Base-by-base conservation (phyloP, 1,139 yeast genomes). In the Candida pseudocylindracea region DNA sequence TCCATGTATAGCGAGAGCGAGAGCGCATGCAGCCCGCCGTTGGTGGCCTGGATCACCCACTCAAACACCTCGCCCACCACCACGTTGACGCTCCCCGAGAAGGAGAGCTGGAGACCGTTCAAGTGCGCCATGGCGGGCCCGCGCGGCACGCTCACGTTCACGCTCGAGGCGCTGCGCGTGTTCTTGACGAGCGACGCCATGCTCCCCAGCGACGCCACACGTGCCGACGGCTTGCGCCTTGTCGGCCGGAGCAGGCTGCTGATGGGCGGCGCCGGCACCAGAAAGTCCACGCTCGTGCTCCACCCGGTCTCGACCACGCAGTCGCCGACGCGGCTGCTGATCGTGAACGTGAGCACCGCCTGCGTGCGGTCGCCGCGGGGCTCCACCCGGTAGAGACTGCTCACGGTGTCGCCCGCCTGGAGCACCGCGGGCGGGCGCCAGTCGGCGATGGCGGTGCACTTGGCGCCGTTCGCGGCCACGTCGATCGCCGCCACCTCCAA, bases 41-140 rank as follows among this genome's bases (percentile, higher is more conserved):
- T 79, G 35, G 75, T 62, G 2, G 78, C 72, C 44, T 72, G 79
- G 5, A 78, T 58, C 35, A 61, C 63, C 79, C 88, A 72, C 34
- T 57, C 60, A 40, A 67, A 66, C 5, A 61, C 56, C 34, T 69
- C 64, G 2, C 91, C 91, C 10, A 73, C 49, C 38, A 60, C 56
- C 7, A 74, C 68, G 30, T 63, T 55, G 11, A 75, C 62, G 10
- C 68, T 66, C 1, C 92, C 92, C 4, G 63, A 55, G 37, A 78
- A 72, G 8, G 76, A 65, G 24, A 79, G 55, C 20, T 59, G 58
- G 12, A 78, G 49, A 0, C 81, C 76, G 4, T 52, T 45, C 20
- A 62, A 45, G 1, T 70, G 60, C 4, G 57, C 44, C 1, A 64
- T 49, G 12, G 52, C 45, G 7, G 45, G 31, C 7, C 10, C 8